phyloP scores from a whole-genome alignment of 2,329 filamentous ascomycete genomes.

The Colletotrichum truncatum region DNA sequence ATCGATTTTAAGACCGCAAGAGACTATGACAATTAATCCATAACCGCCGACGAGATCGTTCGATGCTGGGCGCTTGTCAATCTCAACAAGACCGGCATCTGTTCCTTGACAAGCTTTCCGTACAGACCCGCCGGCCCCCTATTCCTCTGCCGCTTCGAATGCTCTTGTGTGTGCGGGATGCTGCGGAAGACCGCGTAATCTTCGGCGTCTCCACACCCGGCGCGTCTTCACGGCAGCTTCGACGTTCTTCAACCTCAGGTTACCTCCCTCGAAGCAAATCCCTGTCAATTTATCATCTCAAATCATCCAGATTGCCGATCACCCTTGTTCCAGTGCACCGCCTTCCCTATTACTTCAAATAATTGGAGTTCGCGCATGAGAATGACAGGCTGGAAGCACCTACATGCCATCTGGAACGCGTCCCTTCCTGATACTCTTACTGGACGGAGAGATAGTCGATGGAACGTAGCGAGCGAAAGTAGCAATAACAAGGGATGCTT shows the following conservation, averaged over 20 bases:
- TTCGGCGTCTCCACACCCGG: neutral
- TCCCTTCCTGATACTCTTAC: neutral
- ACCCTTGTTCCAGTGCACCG: neutral
- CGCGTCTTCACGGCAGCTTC: neutral
- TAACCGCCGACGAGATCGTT: neutral
- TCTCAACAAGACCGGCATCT: slow-evolving; percentile 4
- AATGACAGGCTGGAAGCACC: neutral
- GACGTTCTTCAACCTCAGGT: neutral
- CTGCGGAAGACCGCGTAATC: slow-evolving; percentile 9
- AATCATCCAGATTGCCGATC: neutral
- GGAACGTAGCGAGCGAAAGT: neutral
- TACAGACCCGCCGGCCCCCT: neutral
- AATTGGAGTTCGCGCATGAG: neutral
- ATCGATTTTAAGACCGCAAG: neutral
- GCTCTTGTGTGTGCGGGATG: neutral
- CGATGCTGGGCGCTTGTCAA: neutral
- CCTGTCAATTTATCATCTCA: neutral
- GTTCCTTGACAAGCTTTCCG: slow-evolving; percentile 1
- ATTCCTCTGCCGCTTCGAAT: neutral
- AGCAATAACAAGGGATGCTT: neutral
- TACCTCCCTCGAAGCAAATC: neutral
- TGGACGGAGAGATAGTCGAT: neutral
- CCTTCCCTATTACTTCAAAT: neutral
- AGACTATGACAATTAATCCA: neutral
- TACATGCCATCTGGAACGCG: neutral